Evolutionary conservation across 768 basidiomycete species (phyloP), one percentile per base, ranked within the genome.

Genomic region (Sarcomyxa edulis): DNA sequence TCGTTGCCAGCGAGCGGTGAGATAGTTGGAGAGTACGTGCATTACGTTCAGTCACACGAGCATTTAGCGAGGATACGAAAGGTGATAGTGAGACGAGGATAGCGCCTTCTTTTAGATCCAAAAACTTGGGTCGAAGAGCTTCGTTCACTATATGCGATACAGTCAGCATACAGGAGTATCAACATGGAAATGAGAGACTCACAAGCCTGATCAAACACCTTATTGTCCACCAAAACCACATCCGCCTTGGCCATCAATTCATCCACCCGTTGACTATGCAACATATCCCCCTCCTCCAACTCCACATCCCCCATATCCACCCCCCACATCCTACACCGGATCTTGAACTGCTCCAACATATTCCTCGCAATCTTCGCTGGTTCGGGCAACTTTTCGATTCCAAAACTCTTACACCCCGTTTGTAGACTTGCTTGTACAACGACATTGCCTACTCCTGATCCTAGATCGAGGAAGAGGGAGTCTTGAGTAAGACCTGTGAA

Each of bases 31-130:
- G 16, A 29, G 24, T 32, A 55, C 81, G 39, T 48, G 87, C 84
- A 48, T 92, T 95, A 31, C 86, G 83, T 49, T 91, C 83, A 1
- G 86, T 90, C 41, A 96, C 68, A 25, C 87, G 78, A 29, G 81
- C 84, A 48, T 83, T 73, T 24, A 72, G 49, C 0, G 78, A 75
- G 22, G 82, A 74, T 40, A 93, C 82, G 46, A 90, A 96, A 1
- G 92, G 90, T 42, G 84, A 79, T 12, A 99, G 64, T 14, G 89
- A 92, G 25, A 98, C 76, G 32, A 99, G 86, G 33, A 81, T 81
- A 0, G 93, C 91, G 14, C 90, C 89, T 43, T 95, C 90, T 53
- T 92, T 96, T 43, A 98, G 66, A 53, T 99, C 96, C 39, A 99
- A 67, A 61, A 98, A 98, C 52, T 91, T 85, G 20, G 86, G 81